Evolutionary conservation across 2,329 filamentous ascomycete species (phyloP).

Genomic region (Trichoderma gracile): DNA sequence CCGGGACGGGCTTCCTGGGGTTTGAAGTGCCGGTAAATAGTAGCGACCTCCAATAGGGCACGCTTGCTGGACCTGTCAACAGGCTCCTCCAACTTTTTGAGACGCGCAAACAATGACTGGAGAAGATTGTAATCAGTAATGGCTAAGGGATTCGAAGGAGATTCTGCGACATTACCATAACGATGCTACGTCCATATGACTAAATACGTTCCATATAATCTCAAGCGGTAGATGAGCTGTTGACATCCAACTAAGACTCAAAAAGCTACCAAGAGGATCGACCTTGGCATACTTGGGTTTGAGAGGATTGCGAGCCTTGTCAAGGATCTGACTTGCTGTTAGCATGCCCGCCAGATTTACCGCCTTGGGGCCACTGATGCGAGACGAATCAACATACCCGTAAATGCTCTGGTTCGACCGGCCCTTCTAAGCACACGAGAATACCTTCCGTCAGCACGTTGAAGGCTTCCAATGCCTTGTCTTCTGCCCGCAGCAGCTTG

Average conservation of each 20-base stretch:
- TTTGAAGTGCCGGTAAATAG: slow-evolving; percentile 33
- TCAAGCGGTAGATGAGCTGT: slow-evolving; percentile 37
- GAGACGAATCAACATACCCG: background rate
- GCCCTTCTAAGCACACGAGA: slow-evolving; percentile 35
- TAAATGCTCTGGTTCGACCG: background rate
- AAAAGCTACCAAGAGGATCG: slow-evolving; percentile 37
- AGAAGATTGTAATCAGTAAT: background rate
- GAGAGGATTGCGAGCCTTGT: slow-evolving; percentile 39
- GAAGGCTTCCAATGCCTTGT: slow-evolving; percentile 44
- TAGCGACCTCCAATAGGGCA: slow-evolving; percentile 38
- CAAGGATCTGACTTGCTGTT: slow-evolving; percentile 36
- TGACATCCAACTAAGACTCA: slow-evolving; percentile 13
- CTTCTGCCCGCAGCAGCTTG: slow-evolving; percentile 43
- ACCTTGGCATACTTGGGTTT: slow-evolving; percentile 38
- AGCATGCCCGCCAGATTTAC: background rate
- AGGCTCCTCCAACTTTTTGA: slow-evolving; percentile 38
- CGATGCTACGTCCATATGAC: slow-evolving; percentile 38
- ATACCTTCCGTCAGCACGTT: slow-evolving; percentile 44
- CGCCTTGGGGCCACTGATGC: background rate
- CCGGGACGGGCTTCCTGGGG: slow-evolving; percentile 31
- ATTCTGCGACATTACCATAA: slow-evolving; percentile 33
- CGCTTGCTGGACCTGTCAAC: slow-evolving; percentile 36
- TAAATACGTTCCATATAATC: slow-evolving; percentile 41
- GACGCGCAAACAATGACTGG: slow-evolving; percentile 38
- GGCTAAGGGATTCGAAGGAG: too few relatives aligned